Percentiles rank a stretch among this genome's conserved stretches.
Conservation (phyloP, 768 basidiomycete species). For the Kwoniella bestiolae region DNA sequence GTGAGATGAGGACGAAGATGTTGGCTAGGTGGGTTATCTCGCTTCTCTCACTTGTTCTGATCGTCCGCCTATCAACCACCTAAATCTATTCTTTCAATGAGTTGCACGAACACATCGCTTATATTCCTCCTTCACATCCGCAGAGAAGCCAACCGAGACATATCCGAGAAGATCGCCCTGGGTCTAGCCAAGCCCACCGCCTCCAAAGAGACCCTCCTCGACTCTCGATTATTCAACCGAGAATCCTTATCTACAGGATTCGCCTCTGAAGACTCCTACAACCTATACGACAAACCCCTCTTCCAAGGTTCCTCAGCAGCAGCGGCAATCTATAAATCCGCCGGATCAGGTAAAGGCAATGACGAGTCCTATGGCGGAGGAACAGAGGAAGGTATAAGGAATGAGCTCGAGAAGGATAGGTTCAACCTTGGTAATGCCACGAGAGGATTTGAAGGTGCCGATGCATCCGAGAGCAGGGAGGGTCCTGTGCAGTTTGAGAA, state of each 20-base stretch:
- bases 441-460: constrained; percentile 85
- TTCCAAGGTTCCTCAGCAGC: constrained; percentile 96
- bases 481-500: constrained; percentile 99
- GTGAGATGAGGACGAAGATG: constrained; percentile 93
- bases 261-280: constrained; percentile 91
- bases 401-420: constrained; percentile 88
- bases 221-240: constrained; percentile 96
- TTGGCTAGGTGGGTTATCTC: constrained; percentile 70
- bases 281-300: constrained; percentile 88
- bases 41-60: no score
- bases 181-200: constrained; percentile 95
- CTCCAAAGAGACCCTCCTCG: constrained; percentile 96
- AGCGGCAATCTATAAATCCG: constrained; percentile 99
- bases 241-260: constrained; percentile 81
- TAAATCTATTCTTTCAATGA: no score
- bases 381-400: constrained; percentile 90
- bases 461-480: constrained; percentile 78
- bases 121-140: background rate
- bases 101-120: background rate
- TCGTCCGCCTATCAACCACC: no score
- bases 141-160: constrained; percentile 93
- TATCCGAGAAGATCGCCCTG: constrained; percentile 97
- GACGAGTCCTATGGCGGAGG: constrained; percentile 93
- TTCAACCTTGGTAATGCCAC: constrained; percentile 85
- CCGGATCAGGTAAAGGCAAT: constrained; percentile 74